A percentile compares a stretch with the other conserved stretches of the same genome.
These are phyloP conservation scores for Aspergillus sclerotioniger DNA, from an alignment of 495 filamentous ascomycete genomes.

Conservation along the genomic window DNA sequence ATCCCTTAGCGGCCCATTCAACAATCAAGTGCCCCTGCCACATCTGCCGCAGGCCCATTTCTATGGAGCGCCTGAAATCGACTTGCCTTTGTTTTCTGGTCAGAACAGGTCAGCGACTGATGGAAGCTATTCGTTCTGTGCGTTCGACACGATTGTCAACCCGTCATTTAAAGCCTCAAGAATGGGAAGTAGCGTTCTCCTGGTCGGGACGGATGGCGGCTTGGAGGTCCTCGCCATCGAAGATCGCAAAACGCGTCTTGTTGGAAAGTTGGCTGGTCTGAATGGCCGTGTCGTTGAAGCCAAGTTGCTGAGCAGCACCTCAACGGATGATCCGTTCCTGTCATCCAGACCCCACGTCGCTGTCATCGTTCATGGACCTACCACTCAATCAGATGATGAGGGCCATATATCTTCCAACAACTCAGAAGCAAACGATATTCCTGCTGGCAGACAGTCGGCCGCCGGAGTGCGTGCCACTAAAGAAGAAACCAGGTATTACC, in stretches of 20 bases:
- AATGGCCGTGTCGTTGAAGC: slow-evolving; percentile 78
- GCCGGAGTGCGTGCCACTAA: slow-evolving; percentile 26
- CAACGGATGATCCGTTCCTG: slow-evolving; percentile 38
- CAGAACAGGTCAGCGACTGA: slow-evolving; percentile 40
- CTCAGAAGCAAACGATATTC: slow-evolving; percentile 39
- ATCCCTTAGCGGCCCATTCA: slow-evolving; percentile 43
- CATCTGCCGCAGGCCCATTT: slow-evolving; percentile 79
- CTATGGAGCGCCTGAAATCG: slow-evolving; percentile 57
- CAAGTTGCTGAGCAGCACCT: slow-evolving; percentile 67
- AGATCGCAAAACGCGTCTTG: slow-evolving; percentile 60
- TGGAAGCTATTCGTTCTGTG: slow-evolving; percentile 70
- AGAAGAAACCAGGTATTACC: slow-evolving; percentile 58
- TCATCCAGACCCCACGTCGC: slow-evolving; percentile 63
- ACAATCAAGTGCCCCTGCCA: slow-evolving; percentile 64
- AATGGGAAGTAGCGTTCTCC: slow-evolving; percentile 63
- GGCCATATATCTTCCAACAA: slow-evolving; percentile 33
- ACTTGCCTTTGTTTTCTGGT: slow-evolving; percentile 34
- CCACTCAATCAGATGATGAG: slow-evolving; percentile 40
- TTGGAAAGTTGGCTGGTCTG: slow-evolving; percentile 69
- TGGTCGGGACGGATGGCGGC: slow-evolving; percentile 73
- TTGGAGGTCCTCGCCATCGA: slow-evolving; percentile 70
- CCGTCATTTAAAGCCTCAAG: slow-evolving; percentile 44
- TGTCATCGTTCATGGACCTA: slow-evolving; percentile 72
- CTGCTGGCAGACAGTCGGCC: slow-evolving; percentile 23
- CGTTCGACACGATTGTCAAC: slow-evolving; percentile 68